Percentiles rank a stretch among this genome's conserved stretches.
Evolutionary conservation across 768 basidiomycete genomes (phyloP).

Genomic region (Tulasnella calospora): DNA sequence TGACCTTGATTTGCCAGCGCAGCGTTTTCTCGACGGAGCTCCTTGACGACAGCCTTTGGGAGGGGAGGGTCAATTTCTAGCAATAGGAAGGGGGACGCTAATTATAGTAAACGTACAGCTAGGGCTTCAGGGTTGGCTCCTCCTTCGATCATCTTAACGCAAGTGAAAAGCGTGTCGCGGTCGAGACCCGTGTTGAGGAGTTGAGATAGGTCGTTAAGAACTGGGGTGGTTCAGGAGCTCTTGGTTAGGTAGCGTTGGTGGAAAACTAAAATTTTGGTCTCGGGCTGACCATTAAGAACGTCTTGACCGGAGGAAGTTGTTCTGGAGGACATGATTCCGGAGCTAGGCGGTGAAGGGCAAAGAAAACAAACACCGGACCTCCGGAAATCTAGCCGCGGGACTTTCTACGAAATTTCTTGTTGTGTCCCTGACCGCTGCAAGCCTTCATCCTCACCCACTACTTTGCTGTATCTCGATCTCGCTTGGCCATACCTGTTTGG

Average conservation of each 20-base stretch:
- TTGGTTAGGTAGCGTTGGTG: neutral
- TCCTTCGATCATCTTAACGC: slow-evolving; percentile 86
- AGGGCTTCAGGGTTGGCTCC: slow-evolving; percentile 90
- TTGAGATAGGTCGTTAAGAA: slow-evolving; percentile 82
- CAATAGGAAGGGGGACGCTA: neutral
- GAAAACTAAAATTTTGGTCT: neutral
- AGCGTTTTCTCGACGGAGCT: slow-evolving; percentile 67
- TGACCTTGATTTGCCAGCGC: slow-evolving; percentile 31
- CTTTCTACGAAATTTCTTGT: neutral
- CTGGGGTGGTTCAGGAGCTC: slow-evolving; percentile 39
- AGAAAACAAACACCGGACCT: neutral
- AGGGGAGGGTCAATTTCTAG: neutral
- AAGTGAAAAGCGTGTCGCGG: slow-evolving; percentile 87
- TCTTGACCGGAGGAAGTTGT: neutral
- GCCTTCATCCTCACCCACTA: neutral
- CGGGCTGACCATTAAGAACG: neutral
- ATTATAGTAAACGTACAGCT: slow-evolving; percentile 53
- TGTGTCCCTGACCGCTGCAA: neutral
- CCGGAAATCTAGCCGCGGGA: neutral
- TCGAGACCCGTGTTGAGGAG: slow-evolving; percentile 81
- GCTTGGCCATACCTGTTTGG: neutral
- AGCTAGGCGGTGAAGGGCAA: neutral
- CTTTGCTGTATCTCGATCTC: neutral
- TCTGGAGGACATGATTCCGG: neutral
- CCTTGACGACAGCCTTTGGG: slow-evolving; percentile 72